Evolutionary conservation across 257 asterid species (phyloP), one percentile per base, ranked within the genome.

Genomic region (Nicotiana tomentosiformis): DNA sequence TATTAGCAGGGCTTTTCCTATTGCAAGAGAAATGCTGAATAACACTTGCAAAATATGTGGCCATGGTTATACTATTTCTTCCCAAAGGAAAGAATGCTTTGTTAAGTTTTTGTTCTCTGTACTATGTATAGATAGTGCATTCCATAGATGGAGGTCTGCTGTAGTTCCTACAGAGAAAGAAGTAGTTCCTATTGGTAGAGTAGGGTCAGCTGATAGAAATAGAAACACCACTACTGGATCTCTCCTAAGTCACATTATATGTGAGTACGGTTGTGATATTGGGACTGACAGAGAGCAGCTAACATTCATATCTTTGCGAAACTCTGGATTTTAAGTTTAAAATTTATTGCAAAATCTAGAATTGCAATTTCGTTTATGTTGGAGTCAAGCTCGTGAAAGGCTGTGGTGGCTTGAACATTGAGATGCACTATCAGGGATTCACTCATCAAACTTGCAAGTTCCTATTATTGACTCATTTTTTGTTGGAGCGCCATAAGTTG

Each of bases 371-470:
- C 2, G 17, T 37, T 68, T 37, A 37, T 69, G 57, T 69, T 37
- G 32, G 56, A 69, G 33, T 37, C 15, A 18, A 29, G 18, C 77
- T 69, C n/a, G 32, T 35, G 30, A 69, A 69, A 69, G 77, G 15
- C 10, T 37, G 10, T n/a, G 56, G 18, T 9, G 55, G 2, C 77
- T 18, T 68, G 53, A 37, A 39, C 18, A n/a, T 62, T 39, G 77
- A n/a, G 30, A 69, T 70, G 78, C 35, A 43, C 43, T 43, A 39
- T 29, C 78, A 70, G 35, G 11, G 78, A 70, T 18, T 70, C 5
- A 2, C 32, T 11, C n/a, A 72, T 72, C 78, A 72, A 72, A 72
- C 78, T 72, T 20, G 58, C 78, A 72, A 72, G 37, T 72, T 46
- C 78, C 57, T 43, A 46, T 9, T 43, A n/a, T 46, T 46, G 29